phyloP scores from a whole-genome alignment of 805 yeast species.

The Teunomyces atbi region DNA sequence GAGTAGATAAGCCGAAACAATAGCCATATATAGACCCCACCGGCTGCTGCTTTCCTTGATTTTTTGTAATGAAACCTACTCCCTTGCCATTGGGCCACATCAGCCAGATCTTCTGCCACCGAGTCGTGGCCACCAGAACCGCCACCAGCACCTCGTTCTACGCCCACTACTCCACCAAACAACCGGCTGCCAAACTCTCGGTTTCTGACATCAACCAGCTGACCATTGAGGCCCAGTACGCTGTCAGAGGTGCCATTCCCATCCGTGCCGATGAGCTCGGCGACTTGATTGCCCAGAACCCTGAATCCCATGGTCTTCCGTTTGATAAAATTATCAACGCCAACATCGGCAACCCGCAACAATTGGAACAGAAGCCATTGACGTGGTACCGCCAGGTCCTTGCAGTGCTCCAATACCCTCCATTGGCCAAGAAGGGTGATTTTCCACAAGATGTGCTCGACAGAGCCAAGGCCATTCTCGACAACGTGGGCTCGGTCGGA shows the following conservation, averaged over 20 bases:
- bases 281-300: conserved; percentile 44
- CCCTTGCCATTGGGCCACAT: conserved; percentile 2
- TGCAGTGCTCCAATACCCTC: conserved; percentile 83
- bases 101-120: not conserved
- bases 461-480: conserved; percentile 64
- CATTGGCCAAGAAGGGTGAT: conserved; percentile 37
- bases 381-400: conserved; percentile 94
- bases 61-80: not conserved
- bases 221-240: conserved; percentile 86
- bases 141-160: conserved; percentile 1
- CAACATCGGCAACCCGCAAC: conserved; percentile 98
- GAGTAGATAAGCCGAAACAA: not conserved
- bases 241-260: conserved; percentile 95
- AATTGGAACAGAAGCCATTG: conserved; percentile 88
- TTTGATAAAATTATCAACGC: conserved; percentile 79
- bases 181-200: conserved; percentile 17
- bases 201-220: conserved; percentile 61
- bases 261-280: conserved; percentile 84
- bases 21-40: not conserved
- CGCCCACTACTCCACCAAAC: conserved; percentile 13
- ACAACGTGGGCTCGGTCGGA: conserved; percentile 78
- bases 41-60: not conserved
- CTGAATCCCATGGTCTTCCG: conserved; percentile 64
- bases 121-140: not conserved
- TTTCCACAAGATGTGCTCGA: conserved; percentile 68